phyloP scores from a whole-genome alignment of 805 yeast species.

The Metschnikowia anglica region DNA sequence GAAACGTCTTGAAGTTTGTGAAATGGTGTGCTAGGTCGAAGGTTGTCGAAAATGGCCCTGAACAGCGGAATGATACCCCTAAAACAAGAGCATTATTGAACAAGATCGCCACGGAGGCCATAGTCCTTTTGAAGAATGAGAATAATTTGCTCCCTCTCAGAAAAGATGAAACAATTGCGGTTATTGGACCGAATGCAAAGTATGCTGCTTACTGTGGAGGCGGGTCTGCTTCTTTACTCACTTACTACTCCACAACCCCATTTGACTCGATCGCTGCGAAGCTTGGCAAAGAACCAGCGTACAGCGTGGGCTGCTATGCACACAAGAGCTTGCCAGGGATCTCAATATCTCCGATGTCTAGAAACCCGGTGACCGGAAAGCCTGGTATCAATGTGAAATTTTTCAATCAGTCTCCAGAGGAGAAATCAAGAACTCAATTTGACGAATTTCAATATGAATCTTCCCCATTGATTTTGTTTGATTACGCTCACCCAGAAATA shows the following conservation, averaged over 20 bases:
- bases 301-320: conserved; percentile 35
- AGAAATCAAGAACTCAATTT: conserved; percentile 24
- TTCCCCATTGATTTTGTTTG: conserved; percentile 19
- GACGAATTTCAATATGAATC: conserved; percentile 24
- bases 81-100: conserved; percentile 24
- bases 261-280: conserved; percentile 43
- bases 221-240: conserved; percentile 55
- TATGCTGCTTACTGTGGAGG: conserved; percentile 55
- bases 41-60: conserved; percentile 25
- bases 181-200: conserved; percentile 62
- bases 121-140: conserved; percentile 59
- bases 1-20: conserved; percentile 28
- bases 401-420: conserved; percentile 26
- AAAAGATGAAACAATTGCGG: conserved; percentile 42
- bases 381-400: conserved; percentile 28
- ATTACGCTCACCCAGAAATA: conserved; percentile 16
- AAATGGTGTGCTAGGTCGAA: conserved; percentile 25
- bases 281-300: conserved; percentile 26
- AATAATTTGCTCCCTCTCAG: conserved; percentile 46
- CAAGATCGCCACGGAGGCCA: conserved; percentile 40
- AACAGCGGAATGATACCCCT: conserved; percentile 25
- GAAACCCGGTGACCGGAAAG: conserved; percentile 24
- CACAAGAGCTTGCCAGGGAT: conserved; percentile 34
- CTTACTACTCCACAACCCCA: conserved; percentile 50
- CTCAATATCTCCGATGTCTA: conserved; percentile 21